Evolutionary conservation across 2,329 filamentous ascomycete species (phyloP).

Genomic region (Scytalidium sp.): DNA sequence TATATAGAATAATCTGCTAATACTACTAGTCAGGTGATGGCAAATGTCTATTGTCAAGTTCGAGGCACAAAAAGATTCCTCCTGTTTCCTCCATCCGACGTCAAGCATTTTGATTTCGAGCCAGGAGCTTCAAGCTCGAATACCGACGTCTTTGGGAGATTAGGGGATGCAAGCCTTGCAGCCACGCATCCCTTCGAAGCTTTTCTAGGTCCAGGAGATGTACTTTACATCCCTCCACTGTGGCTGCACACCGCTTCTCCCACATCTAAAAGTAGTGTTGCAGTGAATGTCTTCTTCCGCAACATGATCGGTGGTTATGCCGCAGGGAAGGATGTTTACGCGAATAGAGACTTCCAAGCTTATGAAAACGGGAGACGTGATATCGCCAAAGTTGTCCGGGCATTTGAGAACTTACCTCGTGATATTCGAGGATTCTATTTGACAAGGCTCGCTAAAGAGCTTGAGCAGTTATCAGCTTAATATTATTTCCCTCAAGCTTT

Average conservation of each 20-base stretch:
- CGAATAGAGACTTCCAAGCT: slow-evolving; percentile 78
- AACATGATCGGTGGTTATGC: slow-evolving; percentile 68
- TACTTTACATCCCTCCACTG: slow-evolving; percentile 76
- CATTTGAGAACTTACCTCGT: slow-evolving; percentile 61
- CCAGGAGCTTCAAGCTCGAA: slow-evolving; percentile 79
- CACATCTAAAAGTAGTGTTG: slow-evolving; percentile 59
- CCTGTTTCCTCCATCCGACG: slow-evolving; percentile 76
- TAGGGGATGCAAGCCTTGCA: slow-evolving; percentile 37
- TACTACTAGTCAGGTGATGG: slow-evolving; percentile 62
- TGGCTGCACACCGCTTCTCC: slow-evolving; percentile 79
- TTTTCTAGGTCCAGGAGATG: slow-evolving; percentile 65
- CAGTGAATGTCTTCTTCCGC: slow-evolving; percentile 88
- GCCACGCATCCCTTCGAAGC: slow-evolving; percentile 65
- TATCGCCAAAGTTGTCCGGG: slow-evolving; percentile 61
- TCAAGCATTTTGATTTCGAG: slow-evolving; percentile 65
- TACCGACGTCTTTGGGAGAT: slow-evolving; percentile 62
- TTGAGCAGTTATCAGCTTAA: slow-evolving; percentile 33
- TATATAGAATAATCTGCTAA: background rate
- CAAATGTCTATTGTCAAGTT: slow-evolving; percentile 82
- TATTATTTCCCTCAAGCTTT: no score
- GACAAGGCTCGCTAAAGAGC: slow-evolving; percentile 66
- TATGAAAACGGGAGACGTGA: slow-evolving; percentile 81
- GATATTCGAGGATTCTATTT: slow-evolving; percentile 76
- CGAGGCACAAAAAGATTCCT: slow-evolving; percentile 69
- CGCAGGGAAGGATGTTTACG: slow-evolving; percentile 78